These are phyloP conservation scores for Diospyros lotus DNA, from an alignment of 148 eudicot species.

Conservation along the genomic window DNA sequence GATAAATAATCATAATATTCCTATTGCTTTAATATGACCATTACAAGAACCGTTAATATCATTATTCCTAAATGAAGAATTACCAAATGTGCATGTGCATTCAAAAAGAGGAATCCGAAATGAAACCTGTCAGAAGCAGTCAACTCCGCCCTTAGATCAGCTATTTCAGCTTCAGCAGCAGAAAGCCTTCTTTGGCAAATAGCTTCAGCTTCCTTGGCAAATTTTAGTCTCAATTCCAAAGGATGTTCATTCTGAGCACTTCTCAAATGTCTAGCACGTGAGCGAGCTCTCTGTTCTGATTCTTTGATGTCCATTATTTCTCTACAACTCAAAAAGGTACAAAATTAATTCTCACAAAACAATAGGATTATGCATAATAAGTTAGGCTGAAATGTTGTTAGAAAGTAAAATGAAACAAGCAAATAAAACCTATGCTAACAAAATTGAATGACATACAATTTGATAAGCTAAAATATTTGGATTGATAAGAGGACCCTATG, in stretches of 20 bases:
- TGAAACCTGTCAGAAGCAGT: conserved; percentile 70
- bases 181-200: conserved; percentile 68
- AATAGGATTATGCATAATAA: background rate
- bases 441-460: too few relatives aligned
- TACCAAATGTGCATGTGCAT: background rate
- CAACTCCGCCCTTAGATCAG: conserved; percentile 55
- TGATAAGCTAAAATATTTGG: too few relatives aligned
- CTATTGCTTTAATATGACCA: background rate
- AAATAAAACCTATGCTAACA: too few relatives aligned
- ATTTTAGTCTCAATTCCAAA: conserved; percentile 70
- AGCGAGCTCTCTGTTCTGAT: conserved; percentile 60
- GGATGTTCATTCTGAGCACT: conserved; percentile 64
- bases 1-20: too few relatives aligned
- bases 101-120: background rate
- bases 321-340: conserved; percentile 23
- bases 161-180: conserved; percentile 76
- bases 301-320: conserved; percentile 55
- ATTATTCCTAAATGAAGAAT: background rate
- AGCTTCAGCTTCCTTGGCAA: conserved; percentile 77
- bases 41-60: background rate
- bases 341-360: background rate
- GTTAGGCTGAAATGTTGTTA: too few relatives aligned
- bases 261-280: conserved; percentile 51
- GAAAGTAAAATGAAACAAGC: too few relatives aligned
- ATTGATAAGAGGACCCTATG: too few relatives aligned